Percentiles rank a stretch among this genome's conserved stretches.
These are phyloP conservation scores for Rostrohypoxylon terebratum DNA, from an alignment of 495 filamentous ascomycete species.

Conservation along the genomic window DNA sequence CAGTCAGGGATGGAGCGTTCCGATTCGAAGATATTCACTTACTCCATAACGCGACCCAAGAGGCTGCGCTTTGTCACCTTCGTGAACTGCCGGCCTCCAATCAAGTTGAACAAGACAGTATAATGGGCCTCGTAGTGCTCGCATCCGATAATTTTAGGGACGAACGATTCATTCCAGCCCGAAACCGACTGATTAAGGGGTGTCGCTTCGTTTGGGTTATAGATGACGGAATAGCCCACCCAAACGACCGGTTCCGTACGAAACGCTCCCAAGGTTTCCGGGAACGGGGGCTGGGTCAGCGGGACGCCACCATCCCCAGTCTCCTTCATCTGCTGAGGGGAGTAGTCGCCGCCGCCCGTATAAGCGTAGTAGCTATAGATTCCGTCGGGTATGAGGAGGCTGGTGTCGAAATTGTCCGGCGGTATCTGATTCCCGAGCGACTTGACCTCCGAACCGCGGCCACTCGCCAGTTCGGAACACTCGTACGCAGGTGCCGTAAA, in stretches of 20 bases:
- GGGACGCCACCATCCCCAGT: slow-evolving; percentile 48
- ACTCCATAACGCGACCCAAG: slow-evolving; percentile 50
- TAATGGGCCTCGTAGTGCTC: slow-evolving; percentile 56
- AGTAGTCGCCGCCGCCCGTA: slow-evolving; percentile 52
- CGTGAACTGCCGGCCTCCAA: slow-evolving; percentile 44
- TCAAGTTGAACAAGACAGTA: slow-evolving; percentile 51
- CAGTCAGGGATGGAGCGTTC: neutral
- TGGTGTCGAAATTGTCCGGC: slow-evolving; percentile 44
- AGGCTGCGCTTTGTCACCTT: slow-evolving; percentile 46
- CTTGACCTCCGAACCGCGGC: slow-evolving; percentile 43
- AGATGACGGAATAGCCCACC: slow-evolving; percentile 49
- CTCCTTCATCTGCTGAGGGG: slow-evolving; percentile 51
- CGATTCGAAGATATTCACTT: slow-evolving; percentile 2
- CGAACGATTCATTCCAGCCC: slow-evolving; percentile 46
- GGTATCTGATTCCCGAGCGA: slow-evolving; percentile 46
- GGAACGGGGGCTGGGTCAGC: slow-evolving; percentile 46
- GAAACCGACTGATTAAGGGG: slow-evolving; percentile 43
- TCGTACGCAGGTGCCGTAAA: slow-evolving; percentile 54
- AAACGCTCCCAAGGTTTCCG: slow-evolving; percentile 51
- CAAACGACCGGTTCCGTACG: slow-evolving; percentile 56
- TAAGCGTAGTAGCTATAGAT: slow-evolving; percentile 53
- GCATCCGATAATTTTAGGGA: slow-evolving; percentile 55
- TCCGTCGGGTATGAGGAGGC: slow-evolving; percentile 50
- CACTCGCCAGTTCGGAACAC: slow-evolving; percentile 52
- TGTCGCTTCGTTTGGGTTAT: slow-evolving; percentile 36